Base-by-base conservation (phyloP, 306 rosid genomes). In the barrel medic (Medicago truncatula) region DNA sequence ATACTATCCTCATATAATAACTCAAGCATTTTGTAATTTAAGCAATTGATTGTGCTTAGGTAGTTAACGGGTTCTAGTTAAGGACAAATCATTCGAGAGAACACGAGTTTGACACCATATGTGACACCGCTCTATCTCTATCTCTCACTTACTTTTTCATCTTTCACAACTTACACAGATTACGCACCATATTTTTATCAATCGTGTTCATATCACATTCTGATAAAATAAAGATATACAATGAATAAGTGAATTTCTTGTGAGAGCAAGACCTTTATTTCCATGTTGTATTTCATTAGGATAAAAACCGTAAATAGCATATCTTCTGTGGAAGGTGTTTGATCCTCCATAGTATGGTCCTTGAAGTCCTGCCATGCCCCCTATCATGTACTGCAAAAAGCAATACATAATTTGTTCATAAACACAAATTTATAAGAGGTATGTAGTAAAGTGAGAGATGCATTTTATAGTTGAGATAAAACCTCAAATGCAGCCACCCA, bases 281-380 rank as follows among this genome's bases (percentile, higher is more conserved):
- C 46, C 74, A 66, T 7, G 66, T 68, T 77, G 67, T 3, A 44
- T 20, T 43, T 73, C 62, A 21, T 62, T 1, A 4, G 93, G 89
- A 41, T 54, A 81, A 60, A 82, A 76, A 47, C 92, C 98, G 6
- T 91, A 93, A 8, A 94, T 88, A 25, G 87, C 79, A 65, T 81
- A 87, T 63, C 90, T 83, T 82, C 90, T 86, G 66, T 86, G 92
- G 62, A 91, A 78, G 46, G 90, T 85, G 62, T 87, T 84, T 28
- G 92, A 87, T 76, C 97, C 97, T 1, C 1, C 65, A 71, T 85
- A 85, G 20, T 21, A 31, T 18, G 83, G 79, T 76, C 94, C 94
- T 84, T 91, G 95, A 31, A 85, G 62, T 60, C 92, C 94, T 9
- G 66, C 81, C 56, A 84, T 5, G 50, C 98, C 96, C 4, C 34